Evolutionary conservation across 1,284 basidiomycete species (phyloP), one percentile per base, ranked within the genome.

Genomic region (Tilletia setariae): DNA sequence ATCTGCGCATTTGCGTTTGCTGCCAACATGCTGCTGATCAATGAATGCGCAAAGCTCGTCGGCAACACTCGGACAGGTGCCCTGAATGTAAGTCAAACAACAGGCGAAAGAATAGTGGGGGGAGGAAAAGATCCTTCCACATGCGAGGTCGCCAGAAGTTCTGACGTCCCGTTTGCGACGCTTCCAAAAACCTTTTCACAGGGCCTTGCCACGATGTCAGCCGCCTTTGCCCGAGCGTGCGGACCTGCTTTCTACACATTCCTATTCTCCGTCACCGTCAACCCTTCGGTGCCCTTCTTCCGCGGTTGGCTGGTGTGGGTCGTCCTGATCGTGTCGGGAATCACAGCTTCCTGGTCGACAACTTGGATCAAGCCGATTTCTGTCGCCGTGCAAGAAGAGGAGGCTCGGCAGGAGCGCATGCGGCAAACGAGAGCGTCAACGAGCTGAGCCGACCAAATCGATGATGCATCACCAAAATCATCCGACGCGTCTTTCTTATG

Each of bases 181-280:
- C 11, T 40, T 40, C 11, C 6, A 40, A 40, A 40, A n/a, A n/a
- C n/a, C 19, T 49, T 23, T 49, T 23, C 46, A 13, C 15, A 61
- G 56, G 76, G 77, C 28, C 56, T 76, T 6, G 65, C 68, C 28
- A 76, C 77, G 44, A 74, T 72, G 67, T 62, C 70, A 2, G 72
- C 72, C 8, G 71, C 68, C 32, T 53, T 76, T 35, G 70, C 68
- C 32, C 63, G 77, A 8, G 70, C 72, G 13, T 61, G 74, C 7
- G 76, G 76, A 0, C 77, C 77, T 1, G 70, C 68, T 7, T 62
- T 69, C 28, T 67, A 67, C 40, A 77, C 74, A 21, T 71, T 67
- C 47, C 61, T 77, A 25, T 78, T 74, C 47, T 76, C 77, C 19
- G 74, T 72, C 16, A 66, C 67, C 28, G 76, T 70, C 21, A 66